A percentile compares a stretch with the other conserved stretches of the same genome.
These are phyloP conservation scores for Chrysoporthe cubensis DNA, from an alignment of 2,329 filamentous ascomycete species.

Conservation along the genomic window DNA sequence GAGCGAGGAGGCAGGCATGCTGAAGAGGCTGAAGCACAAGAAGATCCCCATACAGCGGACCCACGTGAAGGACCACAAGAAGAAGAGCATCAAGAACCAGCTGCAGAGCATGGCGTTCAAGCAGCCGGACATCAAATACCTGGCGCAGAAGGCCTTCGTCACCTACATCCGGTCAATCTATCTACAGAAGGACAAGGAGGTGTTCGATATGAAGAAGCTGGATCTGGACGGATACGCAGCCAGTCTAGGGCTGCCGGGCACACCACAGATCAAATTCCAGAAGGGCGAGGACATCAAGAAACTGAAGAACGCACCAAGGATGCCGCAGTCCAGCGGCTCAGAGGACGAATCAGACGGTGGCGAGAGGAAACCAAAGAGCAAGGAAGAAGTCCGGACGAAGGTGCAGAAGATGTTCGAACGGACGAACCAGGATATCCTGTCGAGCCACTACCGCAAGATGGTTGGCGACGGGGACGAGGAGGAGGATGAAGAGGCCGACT, in stretches of 20 bases:
- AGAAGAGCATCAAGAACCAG: constrained; percentile 80
- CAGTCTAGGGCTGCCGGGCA: constrained; percentile 86
- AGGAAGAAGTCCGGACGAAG: constrained; percentile 82
- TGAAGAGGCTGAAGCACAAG: constrained; percentile 81
- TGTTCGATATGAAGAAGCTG: constrained; percentile 83
- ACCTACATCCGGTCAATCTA: constrained; percentile 86
- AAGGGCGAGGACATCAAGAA: constrained; percentile 88
- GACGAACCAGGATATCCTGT: constrained; percentile 92
- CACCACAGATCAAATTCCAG: constrained; percentile 90
- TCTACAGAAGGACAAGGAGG: constrained; percentile 87
- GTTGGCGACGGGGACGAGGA: constrained; percentile 55
- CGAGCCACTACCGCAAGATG: constrained; percentile 90
- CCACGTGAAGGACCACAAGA: constrained; percentile 87
- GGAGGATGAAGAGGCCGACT: constrained; percentile 67
- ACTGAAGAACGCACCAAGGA: constrained; percentile 82
- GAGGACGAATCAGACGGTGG: constrained; percentile 56
- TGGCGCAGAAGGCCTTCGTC: constrained; percentile 94
- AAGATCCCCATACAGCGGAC: constrained; percentile 88
- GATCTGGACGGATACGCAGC: constrained; percentile 84
- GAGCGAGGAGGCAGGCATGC: constrained; percentile 89
- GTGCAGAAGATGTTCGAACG: constrained; percentile 98
- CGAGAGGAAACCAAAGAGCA: constrained; percentile 60
- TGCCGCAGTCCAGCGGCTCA: constrained; percentile 65
- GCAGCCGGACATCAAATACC: constrained; percentile 88
- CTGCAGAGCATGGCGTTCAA: constrained; percentile 96